phyloP scores from a whole-genome alignment of 2,329 filamentous ascomycete species.

The Aspergillus eucalypticola region DNA sequence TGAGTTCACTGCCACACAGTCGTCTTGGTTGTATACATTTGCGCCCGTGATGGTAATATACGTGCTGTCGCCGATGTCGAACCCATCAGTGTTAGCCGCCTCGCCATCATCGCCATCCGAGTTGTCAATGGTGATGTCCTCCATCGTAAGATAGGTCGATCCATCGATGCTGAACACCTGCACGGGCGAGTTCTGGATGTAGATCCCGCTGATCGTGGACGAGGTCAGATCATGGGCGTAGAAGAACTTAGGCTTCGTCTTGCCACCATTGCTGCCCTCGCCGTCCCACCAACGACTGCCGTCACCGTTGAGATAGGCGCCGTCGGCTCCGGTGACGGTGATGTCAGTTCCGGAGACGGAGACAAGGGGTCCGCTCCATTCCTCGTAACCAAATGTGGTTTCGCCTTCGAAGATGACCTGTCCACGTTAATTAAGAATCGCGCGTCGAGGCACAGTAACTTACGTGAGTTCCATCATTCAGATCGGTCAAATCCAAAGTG shows the following conservation, averaged over 20 bases:
- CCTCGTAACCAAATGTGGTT: constrained; percentile 66
- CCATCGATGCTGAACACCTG: constrained; percentile 38
- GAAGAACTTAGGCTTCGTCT: constrained; percentile 68
- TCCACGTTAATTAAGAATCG: not conserved
- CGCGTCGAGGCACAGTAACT: no score
- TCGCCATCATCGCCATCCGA: constrained; percentile 51
- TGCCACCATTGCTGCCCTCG: constrained; percentile 61
- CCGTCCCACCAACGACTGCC: constrained; percentile 63
- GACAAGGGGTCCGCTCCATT: constrained; percentile 66
- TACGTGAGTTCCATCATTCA: constrained; percentile 4
- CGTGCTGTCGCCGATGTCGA: constrained; percentile 42
- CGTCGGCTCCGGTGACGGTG: constrained; percentile 53
- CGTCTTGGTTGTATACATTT: constrained; percentile 59
- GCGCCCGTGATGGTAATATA: constrained; percentile 54
- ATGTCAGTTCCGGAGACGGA: constrained; percentile 60
- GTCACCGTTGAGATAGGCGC: constrained; percentile 57
- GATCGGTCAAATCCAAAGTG: not conserved
- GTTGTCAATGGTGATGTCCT: constrained; percentile 59
- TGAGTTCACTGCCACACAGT: constrained; percentile 61
- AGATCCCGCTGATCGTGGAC: constrained; percentile 36
- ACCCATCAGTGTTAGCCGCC: constrained; percentile 56
- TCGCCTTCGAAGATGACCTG: constrained; percentile 63
- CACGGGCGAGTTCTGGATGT: constrained; percentile 41
- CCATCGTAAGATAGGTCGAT: constrained; percentile 54
- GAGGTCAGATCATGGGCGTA: constrained; percentile 41